Evolutionary conservation across 2,329 filamentous ascomycete species (phyloP), one percentile per base, ranked within the genome.

Genomic region (Aureobasidium sp.): DNA sequence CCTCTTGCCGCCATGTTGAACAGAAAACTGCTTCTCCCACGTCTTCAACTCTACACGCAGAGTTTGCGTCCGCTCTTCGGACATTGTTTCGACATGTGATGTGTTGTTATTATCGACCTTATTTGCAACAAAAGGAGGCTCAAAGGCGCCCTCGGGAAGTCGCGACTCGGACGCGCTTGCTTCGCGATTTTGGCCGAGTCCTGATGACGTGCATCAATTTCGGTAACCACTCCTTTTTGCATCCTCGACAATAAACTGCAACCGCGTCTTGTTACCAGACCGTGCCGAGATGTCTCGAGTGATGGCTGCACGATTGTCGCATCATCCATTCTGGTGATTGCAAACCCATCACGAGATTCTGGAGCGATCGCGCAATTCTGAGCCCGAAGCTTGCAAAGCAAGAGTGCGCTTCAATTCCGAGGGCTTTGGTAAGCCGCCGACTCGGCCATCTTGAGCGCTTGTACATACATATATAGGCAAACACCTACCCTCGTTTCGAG

Each of bases 1-100:
- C 76, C 91, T 92, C 66, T 80, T 82, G 56, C 89, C 88, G 36
- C 76, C 77, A 69, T 92, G 82, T 17, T 78, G 72, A 27, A 77
- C 76, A 6, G 83, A 81, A 78, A 89, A 93, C 7, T 82, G 77
- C 66, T 79, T 84, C 71, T 94, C 90, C 86, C 89, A 94, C 66
- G 74, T 73, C 74, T 93, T 93, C 52, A 93, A 76, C 65, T 89
- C 85, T 41, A 78, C 75, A n/a, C 87, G 83, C n/a, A 91, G 76
- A 27, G 62, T 47, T 22, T 36, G 37, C 17, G 41, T 61, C 20
- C 53, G 58, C 25, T 66, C 62, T 44, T 53, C 48, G 12, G 47
- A 45, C 59, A 62, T 53, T 27, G 31, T 53, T 36, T 12, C 31
- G 55, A 12, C 55, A 58, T 39, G 39, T 25, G 31, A 27, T 22